Base-by-base conservation (phyloP, 768 basidiomycete genomes). In the Auriscalpium vulgare region DNA sequence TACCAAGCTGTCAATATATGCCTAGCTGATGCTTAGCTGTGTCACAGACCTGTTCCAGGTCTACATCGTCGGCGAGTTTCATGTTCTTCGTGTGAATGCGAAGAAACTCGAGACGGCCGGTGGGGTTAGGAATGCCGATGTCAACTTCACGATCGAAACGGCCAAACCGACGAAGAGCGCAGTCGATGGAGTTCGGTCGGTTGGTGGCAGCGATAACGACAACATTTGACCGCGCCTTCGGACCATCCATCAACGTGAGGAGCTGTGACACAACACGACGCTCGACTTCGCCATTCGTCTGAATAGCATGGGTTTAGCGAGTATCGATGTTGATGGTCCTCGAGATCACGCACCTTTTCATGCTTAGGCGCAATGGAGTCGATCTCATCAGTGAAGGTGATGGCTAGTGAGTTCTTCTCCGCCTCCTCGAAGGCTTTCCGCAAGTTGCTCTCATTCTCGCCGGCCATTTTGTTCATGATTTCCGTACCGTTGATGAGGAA, bases 391-490 rank as follows among this genome's bases (percentile, higher is more conserved):
- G 97, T 97, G 78, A 99, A 99, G 76, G 98, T 99, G 77, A 99
- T 99, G 37, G 97, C 88, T 21, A 97, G 97, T 1, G 91, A 94
- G 76, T 98, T 99, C 81, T 99, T 99, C 77, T 99, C 97, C 3
- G 97, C 95, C 75, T 99, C 97, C 72, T 98, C 97, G 69, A 98
- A 98, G 29, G 97, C 95, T 72, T 99, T 99, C 63, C 97, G 78
- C 59, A 99, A 75, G 72, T 99, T 99, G 67, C 90, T 93, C 71
- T 99, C 97, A 69, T 84, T 87, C 75, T 99, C 97, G 63, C 97
- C 97, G 53, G 97, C 97, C 97, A 99, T 99, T 80, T 99, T 98
- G 65, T 88, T 91, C 97, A 99, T 99, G 71, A 99, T 98, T 73
- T 99, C 97, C 51, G 97, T 97, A 54, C 97, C 97, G 68, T 98